Percentiles rank a stretch among this genome's conserved stretches.
Conservation (phyloP, 805 yeast species). For the Kregervanrija pseudodelftensis region DNA sequence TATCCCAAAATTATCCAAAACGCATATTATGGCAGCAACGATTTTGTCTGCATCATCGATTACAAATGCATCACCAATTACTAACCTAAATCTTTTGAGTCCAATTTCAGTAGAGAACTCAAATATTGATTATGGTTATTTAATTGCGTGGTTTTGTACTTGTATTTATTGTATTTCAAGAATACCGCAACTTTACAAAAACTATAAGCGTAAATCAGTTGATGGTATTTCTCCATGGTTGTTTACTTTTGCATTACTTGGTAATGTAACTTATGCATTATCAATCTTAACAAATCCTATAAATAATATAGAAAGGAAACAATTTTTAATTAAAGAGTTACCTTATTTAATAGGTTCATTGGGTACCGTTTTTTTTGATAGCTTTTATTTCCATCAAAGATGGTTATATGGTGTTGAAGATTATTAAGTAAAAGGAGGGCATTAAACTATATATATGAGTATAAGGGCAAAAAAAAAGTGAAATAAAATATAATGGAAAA, state of each 20-base stretch:
- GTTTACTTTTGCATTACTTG: slow-evolving; percentile 71
- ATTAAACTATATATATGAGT: slow-evolving; percentile 7
- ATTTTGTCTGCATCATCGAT: slow-evolving; percentile 2
- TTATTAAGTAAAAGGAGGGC: slow-evolving; percentile 2
- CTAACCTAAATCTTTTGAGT: neutral
- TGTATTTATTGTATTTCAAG: slow-evolving; percentile 69
- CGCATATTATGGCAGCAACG: slow-evolving; percentile 5
- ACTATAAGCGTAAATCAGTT: slow-evolving; percentile 72
- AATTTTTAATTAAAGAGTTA: slow-evolving; percentile 58
- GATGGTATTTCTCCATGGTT: slow-evolving; percentile 78
- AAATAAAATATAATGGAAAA: neutral
- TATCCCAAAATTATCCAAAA: slow-evolving; percentile 4
- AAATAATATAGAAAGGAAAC: slow-evolving; percentile 29
- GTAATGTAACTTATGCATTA: slow-evolving; percentile 68
- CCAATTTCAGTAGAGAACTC: too few relatives aligned
- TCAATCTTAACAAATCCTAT: slow-evolving; percentile 66
- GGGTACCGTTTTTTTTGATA: slow-evolving; percentile 78
- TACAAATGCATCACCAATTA: slow-evolving; percentile 9
- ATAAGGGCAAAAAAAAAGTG: slow-evolving; percentile 5
- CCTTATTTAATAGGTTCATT: slow-evolving; percentile 82
- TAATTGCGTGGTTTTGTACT: slow-evolving; percentile 77
- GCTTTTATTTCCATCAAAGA: slow-evolving; percentile 60
- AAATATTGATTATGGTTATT: slow-evolving; percentile 22
- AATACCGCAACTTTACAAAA: slow-evolving; percentile 77
- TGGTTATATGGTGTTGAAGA: slow-evolving; percentile 24